Evolutionary conservation across 1,284 basidiomycete species (phyloP).

Genomic region (Trametes sp.): DNA sequence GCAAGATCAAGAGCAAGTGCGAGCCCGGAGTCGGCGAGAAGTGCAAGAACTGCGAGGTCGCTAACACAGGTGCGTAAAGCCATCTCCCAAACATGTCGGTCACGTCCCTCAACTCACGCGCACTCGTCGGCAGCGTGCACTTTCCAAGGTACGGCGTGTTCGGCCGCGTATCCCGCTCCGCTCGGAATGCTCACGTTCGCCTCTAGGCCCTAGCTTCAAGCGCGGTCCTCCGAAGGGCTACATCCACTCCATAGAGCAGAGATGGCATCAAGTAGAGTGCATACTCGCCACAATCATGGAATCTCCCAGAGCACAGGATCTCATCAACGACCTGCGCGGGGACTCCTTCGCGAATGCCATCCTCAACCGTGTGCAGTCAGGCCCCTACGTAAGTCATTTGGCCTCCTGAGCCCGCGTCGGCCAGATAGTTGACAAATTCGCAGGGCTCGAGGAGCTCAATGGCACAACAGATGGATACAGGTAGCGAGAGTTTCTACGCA

Average conservation of each 20-base stretch:
- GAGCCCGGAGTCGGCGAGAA: constrained; percentile 63
- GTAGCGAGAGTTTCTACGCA: constrained; percentile 74
- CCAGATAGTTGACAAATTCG: not conserved
- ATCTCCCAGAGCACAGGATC: constrained; percentile 70
- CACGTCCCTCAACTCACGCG: not conserved
- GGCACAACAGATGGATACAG: constrained; percentile 53
- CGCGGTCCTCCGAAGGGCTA: constrained; percentile 90
- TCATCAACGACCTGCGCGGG: constrained; percentile 73
- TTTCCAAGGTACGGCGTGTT: constrained; percentile 64
- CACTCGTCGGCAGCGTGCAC: constrained; percentile 64
- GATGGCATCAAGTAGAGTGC: constrained; percentile 90
- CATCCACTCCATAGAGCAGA: constrained; percentile 88
- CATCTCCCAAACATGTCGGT: not conserved
- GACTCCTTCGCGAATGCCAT: constrained; percentile 79
- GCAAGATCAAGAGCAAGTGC: constrained; percentile 89
- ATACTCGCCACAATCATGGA: constrained; percentile 80
- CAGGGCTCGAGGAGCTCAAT: constrained; percentile 69
- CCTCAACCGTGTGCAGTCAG: constrained; percentile 72
- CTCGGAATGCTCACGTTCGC: not conserved
- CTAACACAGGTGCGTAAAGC: constrained; percentile 63
- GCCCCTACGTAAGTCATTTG: constrained; percentile 67
- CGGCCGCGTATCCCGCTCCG: constrained; percentile 21
- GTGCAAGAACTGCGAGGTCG: constrained; percentile 74
- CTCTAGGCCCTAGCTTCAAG: constrained; percentile 78
- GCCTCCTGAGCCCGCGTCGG: not conserved